These are phyloP conservation scores for Malus hybrid DNA, from an alignment of 331 rosid genomes.

Conservation along the genomic window DNA sequence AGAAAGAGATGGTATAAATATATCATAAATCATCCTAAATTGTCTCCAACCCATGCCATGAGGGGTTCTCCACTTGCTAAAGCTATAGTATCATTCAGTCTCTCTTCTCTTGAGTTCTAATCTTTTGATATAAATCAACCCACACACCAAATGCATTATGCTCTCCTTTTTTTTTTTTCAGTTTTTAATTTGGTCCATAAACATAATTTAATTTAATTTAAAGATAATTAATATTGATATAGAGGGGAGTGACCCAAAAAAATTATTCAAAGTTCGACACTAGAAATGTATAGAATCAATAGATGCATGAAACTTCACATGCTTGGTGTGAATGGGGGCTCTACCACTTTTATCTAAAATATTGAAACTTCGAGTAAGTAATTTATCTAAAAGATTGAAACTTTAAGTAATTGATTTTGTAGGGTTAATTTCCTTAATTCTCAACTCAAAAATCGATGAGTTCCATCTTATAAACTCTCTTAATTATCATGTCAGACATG, in stretches of 20 bases:
- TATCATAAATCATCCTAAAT: not conserved
- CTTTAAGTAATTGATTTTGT: not conserved
- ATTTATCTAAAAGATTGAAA: not conserved
- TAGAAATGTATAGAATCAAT: no score
- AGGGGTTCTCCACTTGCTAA: slow-evolving; percentile 14
- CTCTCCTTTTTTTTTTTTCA: not conserved
- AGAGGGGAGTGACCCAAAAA: no score
- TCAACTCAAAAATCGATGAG: not conserved
- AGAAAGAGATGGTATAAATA: not conserved
- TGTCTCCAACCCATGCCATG: not conserved
- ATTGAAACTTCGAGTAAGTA: not conserved
- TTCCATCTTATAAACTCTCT: not conserved
- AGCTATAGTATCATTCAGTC: not conserved
- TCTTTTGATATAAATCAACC: not conserved
- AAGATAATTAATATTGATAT: no score
- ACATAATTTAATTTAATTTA: not conserved
- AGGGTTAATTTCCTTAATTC: not conserved
- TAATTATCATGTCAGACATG: not conserved
- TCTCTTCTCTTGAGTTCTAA: not conserved
- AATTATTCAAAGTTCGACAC: no score
- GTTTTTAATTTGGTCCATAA: not conserved
- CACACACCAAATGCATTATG: not conserved
- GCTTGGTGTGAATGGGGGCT: not conserved
- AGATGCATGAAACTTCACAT: not conserved
- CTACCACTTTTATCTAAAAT: not conserved